A percentile compares a stretch with the other conserved stretches of the same genome.
Evolutionary conservation across 495 filamentous ascomycete species (phyloP).

Genomic region (Aspergillus indologenus): DNA sequence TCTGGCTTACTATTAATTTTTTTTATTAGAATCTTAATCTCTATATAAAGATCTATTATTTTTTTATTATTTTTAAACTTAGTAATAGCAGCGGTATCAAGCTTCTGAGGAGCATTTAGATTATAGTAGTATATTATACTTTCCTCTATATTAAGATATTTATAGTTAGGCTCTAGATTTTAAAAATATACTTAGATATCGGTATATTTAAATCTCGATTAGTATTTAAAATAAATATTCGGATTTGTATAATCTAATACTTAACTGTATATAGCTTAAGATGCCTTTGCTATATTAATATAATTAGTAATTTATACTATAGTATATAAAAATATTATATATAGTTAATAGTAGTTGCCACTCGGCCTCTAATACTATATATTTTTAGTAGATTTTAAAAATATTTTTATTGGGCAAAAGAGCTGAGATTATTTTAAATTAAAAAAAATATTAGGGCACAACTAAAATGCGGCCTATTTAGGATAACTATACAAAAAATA

Average conservation of each 20-base stretch:
- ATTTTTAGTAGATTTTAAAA: constrained; percentile 4
- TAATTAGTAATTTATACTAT: constrained; percentile 1
- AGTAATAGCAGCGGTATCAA: constrained; percentile 9
- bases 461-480: constrained; percentile 2
- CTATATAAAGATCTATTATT: constrained; percentile 2
- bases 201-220: constrained; percentile 1
- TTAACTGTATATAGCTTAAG: constrained; percentile 8
- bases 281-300: constrained; percentile 8
- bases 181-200: constrained; percentile 7
- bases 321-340: neutral
- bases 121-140: constrained; percentile 9
- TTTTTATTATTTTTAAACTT: constrained; percentile 7
- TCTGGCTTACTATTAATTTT: constrained; percentile 1
- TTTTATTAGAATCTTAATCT: neutral
- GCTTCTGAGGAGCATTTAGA: constrained; percentile 10
- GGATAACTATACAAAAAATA: constrained; percentile 7
- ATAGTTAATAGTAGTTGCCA: constrained; percentile 3
- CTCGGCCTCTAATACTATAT: constrained; percentile 5
- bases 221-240: constrained; percentile 13
- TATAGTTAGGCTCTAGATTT: constrained; percentile 10
- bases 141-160: constrained; percentile 8
- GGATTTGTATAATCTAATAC: constrained; percentile 6
- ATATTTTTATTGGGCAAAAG: neutral
- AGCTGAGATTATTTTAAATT: neutral
- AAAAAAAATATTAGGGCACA: constrained; percentile 8